A percentile compares a stretch with the other conserved stretches of the same genome.
phyloP scores from a whole-genome alignment of 164 flowering plant species.

The Magnolia kwangsiensis region DNA sequence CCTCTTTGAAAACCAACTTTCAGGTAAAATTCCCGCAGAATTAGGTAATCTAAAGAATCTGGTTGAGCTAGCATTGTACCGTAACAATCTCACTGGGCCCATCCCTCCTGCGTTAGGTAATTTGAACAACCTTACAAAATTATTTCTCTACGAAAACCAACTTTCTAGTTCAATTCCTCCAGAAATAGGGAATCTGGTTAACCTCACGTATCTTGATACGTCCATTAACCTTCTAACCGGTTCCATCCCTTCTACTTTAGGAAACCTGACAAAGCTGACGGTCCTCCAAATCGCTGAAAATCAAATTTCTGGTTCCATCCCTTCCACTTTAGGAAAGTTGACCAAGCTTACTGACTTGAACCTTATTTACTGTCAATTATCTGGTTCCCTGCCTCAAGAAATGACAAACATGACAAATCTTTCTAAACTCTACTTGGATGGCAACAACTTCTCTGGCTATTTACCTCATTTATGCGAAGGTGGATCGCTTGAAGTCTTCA shows the following conservation, averaged over 20 bases:
- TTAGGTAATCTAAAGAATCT: conserved; percentile 18
- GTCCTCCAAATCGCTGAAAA: too few species aligned
- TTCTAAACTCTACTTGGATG: background rate
- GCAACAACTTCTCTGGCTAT: background rate
- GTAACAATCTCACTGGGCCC: background rate
- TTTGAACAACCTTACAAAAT: background rate
- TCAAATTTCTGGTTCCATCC: background rate
- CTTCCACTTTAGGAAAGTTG: background rate
- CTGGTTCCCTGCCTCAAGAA: conserved; percentile 4
- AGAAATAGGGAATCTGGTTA: too few species aligned
- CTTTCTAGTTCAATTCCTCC: too few species aligned
- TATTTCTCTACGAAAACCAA: background rate
- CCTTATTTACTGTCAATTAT: background rate
- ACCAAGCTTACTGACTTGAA: too few species aligned
- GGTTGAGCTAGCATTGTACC: background rate
- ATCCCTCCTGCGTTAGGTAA: background rate
- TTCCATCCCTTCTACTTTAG: too few species aligned
- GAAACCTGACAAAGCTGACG: too few species aligned
- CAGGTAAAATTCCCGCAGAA: conserved; percentile 24
- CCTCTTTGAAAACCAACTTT: conserved; percentile 8
- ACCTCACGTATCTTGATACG: too few species aligned
- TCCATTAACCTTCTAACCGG: too few species aligned
- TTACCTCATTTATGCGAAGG: conserved; percentile 1
- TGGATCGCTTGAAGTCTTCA: background rate
- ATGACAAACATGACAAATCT: background rate